Percentiles rank a stretch among this genome's conserved stretches.
Conservation (phyloP, 768 basidiomycete species). For the Rossbeevera mucosa region DNA sequence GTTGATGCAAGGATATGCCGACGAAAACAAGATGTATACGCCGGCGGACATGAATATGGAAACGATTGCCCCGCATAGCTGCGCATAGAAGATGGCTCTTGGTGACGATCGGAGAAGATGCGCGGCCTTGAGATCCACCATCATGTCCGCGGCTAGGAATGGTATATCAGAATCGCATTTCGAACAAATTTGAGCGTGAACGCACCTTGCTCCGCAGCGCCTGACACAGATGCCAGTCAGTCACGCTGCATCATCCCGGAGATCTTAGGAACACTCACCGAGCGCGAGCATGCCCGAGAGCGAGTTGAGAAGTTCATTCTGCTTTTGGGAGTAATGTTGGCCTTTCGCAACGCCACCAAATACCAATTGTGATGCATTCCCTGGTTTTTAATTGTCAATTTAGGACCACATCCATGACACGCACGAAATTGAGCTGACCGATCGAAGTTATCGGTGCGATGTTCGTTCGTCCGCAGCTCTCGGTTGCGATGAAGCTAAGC, state of each 20-base stretch:
- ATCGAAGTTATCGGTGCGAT: neutral
- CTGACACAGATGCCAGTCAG: neutral
- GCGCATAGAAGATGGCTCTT: neutral
- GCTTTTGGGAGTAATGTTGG: neutral
- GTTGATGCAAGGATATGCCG: constrained; percentile 1
- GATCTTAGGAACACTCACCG: neutral
- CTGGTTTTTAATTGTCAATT: neutral
- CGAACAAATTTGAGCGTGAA: neutral
- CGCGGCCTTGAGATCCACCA: neutral
- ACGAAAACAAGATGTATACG: constrained; percentile 1
- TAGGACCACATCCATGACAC: neutral
- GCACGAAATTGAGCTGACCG: neutral
- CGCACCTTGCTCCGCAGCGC: neutral
- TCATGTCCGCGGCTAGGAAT: neutral
- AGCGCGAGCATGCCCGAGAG: neutral
- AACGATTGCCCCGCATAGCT: neutral
- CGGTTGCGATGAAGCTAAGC: neutral
- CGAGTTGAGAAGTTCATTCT: neutral
- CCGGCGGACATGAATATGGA: constrained; percentile 2
- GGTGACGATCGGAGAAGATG: constrained; percentile 3
- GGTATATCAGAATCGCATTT: neutral
- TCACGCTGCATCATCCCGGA: neutral
- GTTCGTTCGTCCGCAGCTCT: neutral
- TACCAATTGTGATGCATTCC: neutral
- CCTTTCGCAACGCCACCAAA: neutral